phyloP scores from a whole-genome alignment of 2,329 filamentous ascomycete genomes.

The Xylariaceae sp. region DNA sequence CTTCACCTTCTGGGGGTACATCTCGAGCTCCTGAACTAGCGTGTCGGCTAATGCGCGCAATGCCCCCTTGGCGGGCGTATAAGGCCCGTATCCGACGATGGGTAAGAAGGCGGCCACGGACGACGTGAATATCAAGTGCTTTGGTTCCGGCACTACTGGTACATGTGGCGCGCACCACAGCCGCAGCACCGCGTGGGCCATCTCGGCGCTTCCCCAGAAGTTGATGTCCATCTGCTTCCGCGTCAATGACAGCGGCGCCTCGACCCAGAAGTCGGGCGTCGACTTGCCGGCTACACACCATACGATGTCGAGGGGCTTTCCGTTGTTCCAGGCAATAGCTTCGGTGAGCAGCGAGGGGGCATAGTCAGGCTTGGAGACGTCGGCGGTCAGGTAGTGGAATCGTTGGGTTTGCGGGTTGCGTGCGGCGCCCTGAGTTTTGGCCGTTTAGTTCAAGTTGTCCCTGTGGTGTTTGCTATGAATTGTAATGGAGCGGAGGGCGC shows the following conservation, averaged over 20 bases:
- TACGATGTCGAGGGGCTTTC: slow-evolving; percentile 77
- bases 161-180: slow-evolving; percentile 70
- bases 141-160: slow-evolving; percentile 56
- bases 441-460: background rate
- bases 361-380: slow-evolving; percentile 75
- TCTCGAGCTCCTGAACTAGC: slow-evolving; percentile 79
- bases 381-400: slow-evolving; percentile 84
- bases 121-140: slow-evolving; percentile 88
- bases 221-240: slow-evolving; percentile 89
- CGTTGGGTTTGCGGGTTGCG: slow-evolving; percentile 71
- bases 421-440: slow-evolving; percentile 70
- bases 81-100: slow-evolving; percentile 81
- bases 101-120: slow-evolving; percentile 78
- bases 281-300: slow-evolving; percentile 88
- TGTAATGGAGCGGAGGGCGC: background rate
- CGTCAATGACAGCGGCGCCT: slow-evolving; percentile 71
- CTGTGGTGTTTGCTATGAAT: background rate
- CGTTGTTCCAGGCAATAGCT: slow-evolving; percentile 79
- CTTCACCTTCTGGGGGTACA: slow-evolving; percentile 85
- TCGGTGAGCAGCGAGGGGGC: slow-evolving; percentile 73
- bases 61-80: slow-evolving; percentile 85
- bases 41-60: slow-evolving; percentile 84
- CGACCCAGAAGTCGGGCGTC: slow-evolving; percentile 77
- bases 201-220: slow-evolving; percentile 86
- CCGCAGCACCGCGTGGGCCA: slow-evolving; percentile 79